A percentile compares a stretch with the other conserved stretches of the same genome.
Conservation (phyloP, 2,329 filamentous ascomycete species). For the Tolypocladium album region DNA sequence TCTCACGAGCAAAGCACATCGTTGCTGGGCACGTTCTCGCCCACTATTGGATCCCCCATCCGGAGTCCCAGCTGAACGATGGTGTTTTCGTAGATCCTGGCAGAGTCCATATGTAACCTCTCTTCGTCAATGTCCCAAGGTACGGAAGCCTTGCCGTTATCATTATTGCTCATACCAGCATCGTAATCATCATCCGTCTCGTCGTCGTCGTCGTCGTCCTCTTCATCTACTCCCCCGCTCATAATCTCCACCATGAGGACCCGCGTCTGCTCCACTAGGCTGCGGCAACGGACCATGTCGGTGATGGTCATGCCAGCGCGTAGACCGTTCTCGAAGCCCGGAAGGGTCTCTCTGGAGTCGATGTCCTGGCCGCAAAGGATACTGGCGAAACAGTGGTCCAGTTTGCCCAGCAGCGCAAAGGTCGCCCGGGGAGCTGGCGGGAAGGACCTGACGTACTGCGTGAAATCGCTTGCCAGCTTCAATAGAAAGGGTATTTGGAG, state of each 20-base stretch:
- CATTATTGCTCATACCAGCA: conserved; percentile 17
- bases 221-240: conserved; percentile 33
- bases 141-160: conserved; percentile 1
- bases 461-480: conserved; percentile 62
- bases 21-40: conserved; percentile 4
- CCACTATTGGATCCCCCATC: conserved; percentile 35
- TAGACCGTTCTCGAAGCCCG: conserved; percentile 56
- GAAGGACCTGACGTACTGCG: conserved; percentile 63
- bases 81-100: conserved; percentile 69
- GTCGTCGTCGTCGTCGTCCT: conserved; percentile 22
- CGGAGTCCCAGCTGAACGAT: conserved; percentile 63
- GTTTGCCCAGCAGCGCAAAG: conserved; percentile 62
- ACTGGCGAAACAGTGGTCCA: conserved; percentile 76
- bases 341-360: conserved; percentile 52
- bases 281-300: conserved; percentile 81
- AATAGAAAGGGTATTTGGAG: conserved; percentile 80
- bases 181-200: conserved; percentile 25
- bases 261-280: conserved; percentile 67
- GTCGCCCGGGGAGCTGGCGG: conserved; percentile 49
- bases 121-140: conserved; percentile 33
- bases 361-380: conserved; percentile 58
- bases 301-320: conserved; percentile 60
- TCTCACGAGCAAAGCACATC: neutral
- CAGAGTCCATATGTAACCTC: conserved; percentile 57
- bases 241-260: conserved; percentile 60